Base-by-base conservation (phyloP, 176 grass and related monocot species). In the Triticum dicoccoides region DNA sequence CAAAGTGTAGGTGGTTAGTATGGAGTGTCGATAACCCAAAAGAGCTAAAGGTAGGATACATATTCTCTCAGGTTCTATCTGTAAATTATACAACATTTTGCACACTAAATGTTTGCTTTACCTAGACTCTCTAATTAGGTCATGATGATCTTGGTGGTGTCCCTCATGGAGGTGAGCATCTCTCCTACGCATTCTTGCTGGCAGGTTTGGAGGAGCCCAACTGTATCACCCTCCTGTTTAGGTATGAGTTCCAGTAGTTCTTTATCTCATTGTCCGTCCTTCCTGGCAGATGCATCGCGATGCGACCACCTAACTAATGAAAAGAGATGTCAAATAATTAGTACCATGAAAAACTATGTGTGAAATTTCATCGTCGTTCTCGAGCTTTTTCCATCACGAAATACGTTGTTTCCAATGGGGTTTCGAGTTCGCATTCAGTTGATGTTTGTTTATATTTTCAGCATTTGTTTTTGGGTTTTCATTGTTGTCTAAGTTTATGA, bases 231-330 rank as follows among this genome's bases (percentile, higher is more conserved):
- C 90, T 86, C 85, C 92, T 97, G 85, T 94, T 92, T 39, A 91
- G 90, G 80, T 97, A 89, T 3, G 90, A 94, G 62, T 97, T 97
- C 90, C 86, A 97, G 73, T 97, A 89, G 84, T 94, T 97, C 87
- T 97, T 97, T 47, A 94, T 90, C 63, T 94, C 86, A 73, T 97
- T 97, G 61, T 91, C 88, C 0, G 90, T 94, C 87, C 95, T 89
- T 21, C 95, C 92, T 0, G 95, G 90, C 14, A 97, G 59, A 87
- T 89, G 92, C 95, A 87, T 92, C 14, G 90, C 8, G 39, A 41
- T 9, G 39, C 15, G 92, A 94, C 95, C 95, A 92, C 78, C 95
- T 97, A 86, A 74, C 12, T 12, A 74, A 27, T 1, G 6, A 32
- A 66, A 27, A 56, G 34, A 77, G 11, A 59, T 13, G 35, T 6